A percentile compares a stretch with the other conserved stretches of the same genome.
These are phyloP conservation scores for Ceratocystis cubensis DNA, from an alignment of 2,329 filamentous ascomycete species.

Conservation along the genomic window DNA sequence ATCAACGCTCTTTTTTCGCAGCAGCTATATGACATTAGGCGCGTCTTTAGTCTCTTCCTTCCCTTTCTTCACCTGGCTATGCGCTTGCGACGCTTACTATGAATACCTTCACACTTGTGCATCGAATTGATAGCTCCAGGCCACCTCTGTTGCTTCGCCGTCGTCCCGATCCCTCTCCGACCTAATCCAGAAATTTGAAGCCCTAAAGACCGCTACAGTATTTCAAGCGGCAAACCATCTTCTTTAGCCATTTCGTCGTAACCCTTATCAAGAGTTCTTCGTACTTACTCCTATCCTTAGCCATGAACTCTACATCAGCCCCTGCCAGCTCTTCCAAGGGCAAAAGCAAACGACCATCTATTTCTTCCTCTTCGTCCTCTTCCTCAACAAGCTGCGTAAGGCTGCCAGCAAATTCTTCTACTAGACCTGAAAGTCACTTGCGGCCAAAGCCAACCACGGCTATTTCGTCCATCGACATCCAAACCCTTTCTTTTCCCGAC, in stretches of 20 bases:
- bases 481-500: constrained; percentile 61
- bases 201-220: neutral
- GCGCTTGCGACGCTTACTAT: constrained; percentile 20
- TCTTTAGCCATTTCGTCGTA: neutral
- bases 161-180: constrained; percentile 11
- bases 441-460: constrained; percentile 67
- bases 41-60: neutral
- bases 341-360: neutral
- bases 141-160: constrained; percentile 9
- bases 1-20: neutral
- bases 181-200: neutral
- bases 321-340: neutral
- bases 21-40: neutral
- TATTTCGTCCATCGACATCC: constrained; percentile 67
- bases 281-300: neutral
- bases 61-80: neutral
- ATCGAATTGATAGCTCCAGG: constrained; percentile 16
- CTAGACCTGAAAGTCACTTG: neutral
- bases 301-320: constrained; percentile 12
- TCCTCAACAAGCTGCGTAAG: neutral
- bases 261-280: neutral
- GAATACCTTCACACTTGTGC: constrained; percentile 13
- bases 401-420: neutral
- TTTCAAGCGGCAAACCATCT: neutral
- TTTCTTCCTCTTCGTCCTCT: neutral